phyloP scores from a whole-genome alignment of 2,329 filamentous ascomycete species.

The Talaromyces sp. region DNA sequence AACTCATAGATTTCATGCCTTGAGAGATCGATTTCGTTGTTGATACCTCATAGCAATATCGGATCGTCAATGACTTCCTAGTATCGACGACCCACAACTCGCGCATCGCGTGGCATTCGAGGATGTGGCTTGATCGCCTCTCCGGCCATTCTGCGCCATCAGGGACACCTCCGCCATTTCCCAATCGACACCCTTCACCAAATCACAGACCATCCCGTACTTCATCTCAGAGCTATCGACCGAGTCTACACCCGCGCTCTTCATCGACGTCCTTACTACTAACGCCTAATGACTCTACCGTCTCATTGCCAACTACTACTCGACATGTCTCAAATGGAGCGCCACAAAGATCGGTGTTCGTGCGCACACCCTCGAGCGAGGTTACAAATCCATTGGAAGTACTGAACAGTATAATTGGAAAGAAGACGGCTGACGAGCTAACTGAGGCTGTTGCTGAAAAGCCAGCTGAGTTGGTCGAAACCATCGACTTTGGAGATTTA shows the following conservation, averaged over 20 bases:
- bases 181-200: constrained; percentile 67
- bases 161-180: constrained; percentile 60
- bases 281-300: constrained; percentile 70
- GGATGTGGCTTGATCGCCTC: constrained; percentile 89
- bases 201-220: constrained; percentile 65
- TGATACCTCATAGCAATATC: too few relatives aligned
- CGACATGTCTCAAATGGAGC: constrained; percentile 64
- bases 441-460: constrained; percentile 20
- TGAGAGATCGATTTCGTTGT: not conserved
- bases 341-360: constrained; percentile 57
- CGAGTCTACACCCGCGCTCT: constrained; percentile 65
- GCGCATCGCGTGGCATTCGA: constrained; percentile 19
- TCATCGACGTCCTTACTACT: constrained; percentile 74
- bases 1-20: not conserved
- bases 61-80: not conserved
- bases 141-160: constrained; percentile 66
- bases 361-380: constrained; percentile 50
- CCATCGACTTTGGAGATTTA: constrained; percentile 75
- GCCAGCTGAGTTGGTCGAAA: constrained; percentile 53
- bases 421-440: constrained; percentile 24
- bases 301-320: constrained; percentile 66
- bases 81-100: not conserved
- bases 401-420: constrained; percentile 59
- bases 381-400: constrained; percentile 69
- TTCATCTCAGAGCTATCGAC: constrained; percentile 66